phyloP scores from a whole-genome alignment of 148 eudicot species.

The Tetragonia tetragonoides region DNA sequence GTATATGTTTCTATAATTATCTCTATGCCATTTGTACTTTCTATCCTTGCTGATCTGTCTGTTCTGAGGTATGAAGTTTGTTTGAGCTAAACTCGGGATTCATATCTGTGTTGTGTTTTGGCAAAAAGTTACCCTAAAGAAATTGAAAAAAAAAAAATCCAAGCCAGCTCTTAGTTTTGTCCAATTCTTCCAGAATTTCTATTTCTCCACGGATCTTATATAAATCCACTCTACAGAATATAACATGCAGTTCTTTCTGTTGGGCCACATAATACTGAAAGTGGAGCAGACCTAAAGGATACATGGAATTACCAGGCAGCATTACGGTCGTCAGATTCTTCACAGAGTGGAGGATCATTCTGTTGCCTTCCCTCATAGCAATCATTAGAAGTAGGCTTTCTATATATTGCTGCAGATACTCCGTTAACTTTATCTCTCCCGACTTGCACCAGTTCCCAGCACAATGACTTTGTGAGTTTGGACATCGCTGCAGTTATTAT shows the following conservation, averaged over 20 bases:
- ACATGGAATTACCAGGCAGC: constrained; percentile 52
- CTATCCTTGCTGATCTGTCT: too few species aligned
- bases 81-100: too few species aligned
- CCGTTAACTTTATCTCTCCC: constrained; percentile 45
- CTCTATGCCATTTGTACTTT: too few species aligned
- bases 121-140: too few species aligned
- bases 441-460: constrained; percentile 59
- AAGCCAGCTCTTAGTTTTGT: too few species aligned
- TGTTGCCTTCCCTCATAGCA: constrained; percentile 55
- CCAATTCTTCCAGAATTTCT: too few species aligned
- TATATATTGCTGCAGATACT: constrained; percentile 60
- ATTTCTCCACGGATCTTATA: too few species aligned
- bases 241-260: background rate
- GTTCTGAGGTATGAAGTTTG: too few species aligned
- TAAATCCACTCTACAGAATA: too few species aligned
- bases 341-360: constrained; percentile 46
- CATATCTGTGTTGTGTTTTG: too few species aligned
- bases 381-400: constrained; percentile 64
- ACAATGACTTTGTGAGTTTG: constrained; percentile 58
- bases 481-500: constrained; percentile 44
- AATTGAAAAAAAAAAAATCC: too few species aligned
- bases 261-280: constrained; percentile 1
- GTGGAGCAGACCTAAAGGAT: background rate
- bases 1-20: too few species aligned
- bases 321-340: constrained; percentile 48